These are phyloP conservation scores for Cicer yamashitae DNA, from an alignment of 306 rosid species.

Conservation along the genomic window DNA sequence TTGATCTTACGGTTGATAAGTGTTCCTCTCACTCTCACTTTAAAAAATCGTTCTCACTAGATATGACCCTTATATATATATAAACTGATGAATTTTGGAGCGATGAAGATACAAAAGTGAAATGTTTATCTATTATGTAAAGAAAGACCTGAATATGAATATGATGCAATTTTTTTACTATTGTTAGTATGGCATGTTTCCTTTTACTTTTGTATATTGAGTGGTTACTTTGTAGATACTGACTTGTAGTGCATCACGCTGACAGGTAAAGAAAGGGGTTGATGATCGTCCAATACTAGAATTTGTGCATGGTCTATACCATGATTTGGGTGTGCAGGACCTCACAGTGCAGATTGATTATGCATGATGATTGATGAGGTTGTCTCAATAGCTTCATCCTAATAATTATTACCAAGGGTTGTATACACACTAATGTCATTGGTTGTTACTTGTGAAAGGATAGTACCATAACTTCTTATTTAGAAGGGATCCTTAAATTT, in stretches of 20 bases:
- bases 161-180: slow-evolving; percentile 19
- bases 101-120: slow-evolving; percentile 36
- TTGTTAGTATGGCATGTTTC: neutral
- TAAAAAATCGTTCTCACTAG: too few relatives aligned
- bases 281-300: slow-evolving; percentile 71
- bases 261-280: slow-evolving; percentile 76
- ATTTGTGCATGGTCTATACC: slow-evolving; percentile 84
- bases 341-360: slow-evolving; percentile 79
- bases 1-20: too few relatives aligned
- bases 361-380: slow-evolving; percentile 66
- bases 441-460: slow-evolving; percentile 11
- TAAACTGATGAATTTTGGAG: slow-evolving; percentile 54
- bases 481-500: slow-evolving; percentile 23
- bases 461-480: slow-evolving; percentile 20
- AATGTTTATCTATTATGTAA: neutral
- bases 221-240: slow-evolving; percentile 22
- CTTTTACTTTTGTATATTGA: neutral
- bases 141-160: neutral
- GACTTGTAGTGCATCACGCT: slow-evolving; percentile 38
- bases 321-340: slow-evolving; percentile 87
- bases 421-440: slow-evolving; percentile 32
- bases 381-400: slow-evolving; percentile 30
- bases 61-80: too few relatives aligned
- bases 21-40: too few relatives aligned
- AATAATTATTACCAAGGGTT: slow-evolving; percentile 17